These are phyloP conservation scores for Gilbertella persicaria DNA, from an alignment of 371 early-diverging fungal species.

Conservation along the genomic window DNA sequence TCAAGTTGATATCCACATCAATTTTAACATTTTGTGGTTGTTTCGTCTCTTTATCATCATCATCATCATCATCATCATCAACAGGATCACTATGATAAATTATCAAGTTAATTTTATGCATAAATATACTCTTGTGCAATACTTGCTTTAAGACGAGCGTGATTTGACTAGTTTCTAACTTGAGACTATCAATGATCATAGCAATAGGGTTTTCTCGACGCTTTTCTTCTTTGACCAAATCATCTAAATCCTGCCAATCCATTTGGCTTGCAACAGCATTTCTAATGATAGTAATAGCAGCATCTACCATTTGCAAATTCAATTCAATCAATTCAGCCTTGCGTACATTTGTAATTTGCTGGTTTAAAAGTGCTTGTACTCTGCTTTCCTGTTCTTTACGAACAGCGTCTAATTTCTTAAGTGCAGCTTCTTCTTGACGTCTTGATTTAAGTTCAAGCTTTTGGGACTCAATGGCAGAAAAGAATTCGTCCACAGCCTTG, in stretches of 20 bases:
- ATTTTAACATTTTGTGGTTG: slow-evolving; percentile 48
- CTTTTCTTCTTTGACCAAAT: slow-evolving; percentile 84
- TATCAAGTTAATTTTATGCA: too few relatives aligned
- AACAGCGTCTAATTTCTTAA: slow-evolving; percentile 83
- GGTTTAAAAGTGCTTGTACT: slow-evolving; percentile 68
- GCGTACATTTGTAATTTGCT: slow-evolving; percentile 65
- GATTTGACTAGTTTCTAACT: slow-evolving; percentile 75
- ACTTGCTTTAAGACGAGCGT: slow-evolving; percentile 55
- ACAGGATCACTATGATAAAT: slow-evolving; percentile 44
- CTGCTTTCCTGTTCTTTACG: slow-evolving; percentile 80
- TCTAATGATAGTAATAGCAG: slow-evolving; percentile 82
- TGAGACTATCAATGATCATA: slow-evolving; percentile 66
- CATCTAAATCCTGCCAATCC: slow-evolving; percentile 94
- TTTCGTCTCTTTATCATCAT: slow-evolving; percentile 36
- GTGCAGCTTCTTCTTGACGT: slow-evolving; percentile 75
- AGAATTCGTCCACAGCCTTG: slow-evolving; percentile 90
- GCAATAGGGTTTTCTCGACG: slow-evolving; percentile 82
- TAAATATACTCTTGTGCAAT: too few relatives aligned
- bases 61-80: slow-evolving; percentile 37
- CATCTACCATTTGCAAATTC: slow-evolving; percentile 84
- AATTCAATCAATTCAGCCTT: slow-evolving; percentile 84
- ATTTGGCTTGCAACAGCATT: slow-evolving; percentile 89
- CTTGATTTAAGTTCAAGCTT: slow-evolving; percentile 70
- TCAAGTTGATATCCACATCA: slow-evolving; percentile 84
- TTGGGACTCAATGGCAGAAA: slow-evolving; percentile 89